Base-by-base conservation (phyloP, 129 eudicot species). In the Gnaphalium uliginosum region DNA sequence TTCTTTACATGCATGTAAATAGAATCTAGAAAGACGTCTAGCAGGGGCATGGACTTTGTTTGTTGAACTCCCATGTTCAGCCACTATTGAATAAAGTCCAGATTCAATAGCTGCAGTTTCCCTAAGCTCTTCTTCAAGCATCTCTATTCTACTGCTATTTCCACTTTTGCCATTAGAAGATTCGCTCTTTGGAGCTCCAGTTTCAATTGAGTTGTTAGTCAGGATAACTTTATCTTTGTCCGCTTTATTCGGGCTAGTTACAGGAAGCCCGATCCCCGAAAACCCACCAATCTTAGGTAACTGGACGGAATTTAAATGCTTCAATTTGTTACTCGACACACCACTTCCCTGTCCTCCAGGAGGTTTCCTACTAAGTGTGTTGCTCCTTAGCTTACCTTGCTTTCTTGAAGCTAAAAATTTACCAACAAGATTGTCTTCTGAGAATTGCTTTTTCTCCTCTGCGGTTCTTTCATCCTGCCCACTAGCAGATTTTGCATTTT, bases 21-120 rank as follows among this genome's bases (percentile, higher is more conserved):
- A 93, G 59, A 90, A 88, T 83, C 98, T 86, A 13, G 98, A 85
- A 27, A 93, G 87, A 35, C 98, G 82, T 64, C 98, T 76, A 73
- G 98, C 96, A 22, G 98, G 96, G 30, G 96, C 89, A 76, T 93
- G 98, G 39, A 93, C 92, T 77, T 93, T 93, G 74, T 87, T 85
- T 43, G 65, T 84, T 9, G 98, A 93, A 74, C 92, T 84, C 39
- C 88, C 90, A 63, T 93, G 98, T 81, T 93, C 98, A 27, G 98
- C 89, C 63, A 85, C 90, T 41, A 90, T 79, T 1, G 98, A 93
- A 79, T 90, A 93, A 74, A 93, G 92, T 25, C 87, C 87, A 54
- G 88, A 85, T 76, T 93, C 96, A 21, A 88, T 71, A 19, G 90
- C 96, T 63, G 98, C 98, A 22, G 92, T 82, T 88, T 93, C 98